Evolutionary conservation across 305 asterid genomes (phyloP), one percentile per base, ranked within the genome.

Genomic region (Plantago coronopus): DNA sequence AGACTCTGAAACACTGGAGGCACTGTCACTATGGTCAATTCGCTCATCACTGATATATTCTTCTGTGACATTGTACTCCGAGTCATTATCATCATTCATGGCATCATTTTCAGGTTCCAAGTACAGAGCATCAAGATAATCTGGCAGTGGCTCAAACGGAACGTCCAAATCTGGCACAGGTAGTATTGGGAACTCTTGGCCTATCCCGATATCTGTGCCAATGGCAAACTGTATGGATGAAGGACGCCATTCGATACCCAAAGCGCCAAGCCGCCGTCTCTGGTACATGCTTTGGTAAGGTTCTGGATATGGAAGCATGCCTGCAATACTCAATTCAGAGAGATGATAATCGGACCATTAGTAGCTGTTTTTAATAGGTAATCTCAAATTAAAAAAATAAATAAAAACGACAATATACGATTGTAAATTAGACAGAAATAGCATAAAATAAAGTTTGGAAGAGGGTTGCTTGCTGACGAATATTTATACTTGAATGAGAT

Each of bases 301-400:
- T 76, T 93, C 99, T 20, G 95, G 93, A 78, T 93, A 93, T 48
- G 99, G 99, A 78, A 89, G 82, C 96, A 93, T 81, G 79, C 94
- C 99, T 93, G 82, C 57, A 49, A 70, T 38, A 38, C 68, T 68
- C 17, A n/a, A 53, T 53, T 54, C 43, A 54, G 48, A 53, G 47
- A 57, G 16, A 51, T 58, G 37, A 67, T 49, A 71, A 65, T 37
- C 75, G 51, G 44, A 65, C 44, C 59, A 57, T 66, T 54, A 71
- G 59, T 57, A 62, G 60, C 0, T 58, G 20, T 57, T 61, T 66
- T 54, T 63, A 57, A 17, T 40, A 53, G 47, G 62, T 59, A 7
- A 16, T 45, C 54, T 14, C 59, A 50, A 54, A 31, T 57, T 42
- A 53, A 59, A 57, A 58, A 63, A n/a, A n/a, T n/a, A n/a, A n/a